Evolutionary conservation across 2,329 filamentous ascomycete species (phyloP).

Genomic region (Cryphonectria parasitica): DNA sequence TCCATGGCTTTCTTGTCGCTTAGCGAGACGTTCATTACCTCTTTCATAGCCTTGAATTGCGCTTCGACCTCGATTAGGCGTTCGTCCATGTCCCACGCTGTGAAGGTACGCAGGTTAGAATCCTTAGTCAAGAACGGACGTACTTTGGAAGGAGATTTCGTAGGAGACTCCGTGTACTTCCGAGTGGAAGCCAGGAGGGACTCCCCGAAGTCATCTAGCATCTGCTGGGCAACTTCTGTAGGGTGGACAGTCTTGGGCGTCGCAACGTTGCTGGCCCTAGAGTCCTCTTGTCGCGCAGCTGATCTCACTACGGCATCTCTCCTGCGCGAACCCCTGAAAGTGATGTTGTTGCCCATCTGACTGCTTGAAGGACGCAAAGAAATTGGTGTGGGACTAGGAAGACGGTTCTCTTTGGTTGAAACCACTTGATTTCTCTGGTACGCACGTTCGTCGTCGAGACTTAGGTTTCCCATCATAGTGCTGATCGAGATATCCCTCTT

Average conservation of each 20-base stretch:
- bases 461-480: constrained; percentile 43
- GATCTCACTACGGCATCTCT: constrained; percentile 30
- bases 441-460: constrained; percentile 41
- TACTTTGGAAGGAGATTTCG: constrained; percentile 39
- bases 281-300: constrained; percentile 14
- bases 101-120: constrained; percentile 68
- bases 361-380: constrained; percentile 31
- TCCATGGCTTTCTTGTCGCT: constrained; percentile 72
- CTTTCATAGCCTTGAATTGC: constrained; percentile 72
- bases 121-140: constrained; percentile 67
- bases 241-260: constrained; percentile 38
- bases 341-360: constrained; percentile 36
- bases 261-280: constrained; percentile 30
- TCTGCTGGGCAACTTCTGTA: constrained; percentile 17
- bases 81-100: constrained; percentile 80
- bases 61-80: constrained; percentile 77
- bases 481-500: constrained; percentile 41
- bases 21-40: constrained; percentile 71
- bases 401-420: constrained; percentile 37
- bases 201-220: constrained; percentile 35
- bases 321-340: constrained; percentile 36
- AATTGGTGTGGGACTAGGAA: constrained; percentile 28
- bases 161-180: constrained; percentile 45
- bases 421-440: constrained; percentile 52
- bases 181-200: constrained; percentile 36